Base-by-base conservation (phyloP, 2,329 filamentous ascomycete genomes). In the Seiridium unicorne region DNA sequence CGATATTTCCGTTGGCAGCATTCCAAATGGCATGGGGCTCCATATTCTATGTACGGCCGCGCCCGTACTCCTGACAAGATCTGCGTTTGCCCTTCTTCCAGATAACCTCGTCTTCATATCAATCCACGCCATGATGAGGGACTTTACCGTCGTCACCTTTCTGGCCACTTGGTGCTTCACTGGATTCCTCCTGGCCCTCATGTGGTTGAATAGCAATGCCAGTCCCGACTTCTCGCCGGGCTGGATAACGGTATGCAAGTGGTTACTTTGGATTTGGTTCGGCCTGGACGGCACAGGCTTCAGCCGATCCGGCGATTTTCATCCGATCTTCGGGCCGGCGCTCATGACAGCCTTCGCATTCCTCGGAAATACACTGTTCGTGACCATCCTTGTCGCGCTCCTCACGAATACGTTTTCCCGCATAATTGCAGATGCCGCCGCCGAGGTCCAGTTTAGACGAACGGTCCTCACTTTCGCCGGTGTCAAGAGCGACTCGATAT, bases 231-330 rank as follows among this genome's bases (percentile, higher is more conserved):
- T 70, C 31, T 57, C 55, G 31, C 73, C 74, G 2, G 70, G 68
- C 44, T 79, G 77, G 76, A 70, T 74, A 36, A 88, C 87, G 0
- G 89, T 91, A 55, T 83, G 83, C 38, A 91, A 91, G 72, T 92
- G 89, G 89, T 89, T 92, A 81, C 79, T 92, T 3, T 91, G 87
- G 86, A 89, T 92, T 65, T 92, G 89, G 89, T 92, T 92, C 66
- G 89, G 89, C 1, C 82, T 92, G 1, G 89, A 91, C 62, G 89
- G 81, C 31, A 82, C 81, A 4, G 81, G 81, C 9, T 82, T 83
- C 51, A 78, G 81, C 60, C 76, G 78, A 61, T 78, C 77, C 2
- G 75, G 74, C 7, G 82, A 86, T 51, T 89, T 91, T 72, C 88
- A 92, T 69, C 78, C 84, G 71, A 74, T 89, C 32, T 80, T 91